These are phyloP conservation scores for Diospyros lotus DNA, from an alignment of 148 eudicot genomes.

Conservation along the genomic window DNA sequence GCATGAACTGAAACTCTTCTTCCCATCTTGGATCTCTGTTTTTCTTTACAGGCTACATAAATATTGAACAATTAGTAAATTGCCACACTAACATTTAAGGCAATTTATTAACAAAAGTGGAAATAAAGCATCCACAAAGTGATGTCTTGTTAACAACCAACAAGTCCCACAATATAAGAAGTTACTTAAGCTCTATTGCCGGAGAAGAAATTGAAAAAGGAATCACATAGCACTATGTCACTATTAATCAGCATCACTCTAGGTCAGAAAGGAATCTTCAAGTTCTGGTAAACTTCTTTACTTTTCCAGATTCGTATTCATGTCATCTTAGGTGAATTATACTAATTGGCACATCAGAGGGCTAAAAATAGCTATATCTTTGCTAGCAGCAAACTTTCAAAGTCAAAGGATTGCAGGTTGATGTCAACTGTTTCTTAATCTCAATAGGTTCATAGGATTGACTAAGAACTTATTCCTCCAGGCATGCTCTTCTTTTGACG, in stretches of 20 bases:
- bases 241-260: not conserved
- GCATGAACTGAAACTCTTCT: conserved; percentile 54
- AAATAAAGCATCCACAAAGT: not conserved
- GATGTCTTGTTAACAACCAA: not conserved
- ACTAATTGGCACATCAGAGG: not conserved
- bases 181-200: too few relatives aligned
- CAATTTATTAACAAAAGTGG: not conserved
- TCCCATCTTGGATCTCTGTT: conserved; percentile 70
- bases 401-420: not conserved
- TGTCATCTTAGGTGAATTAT: not conserved
- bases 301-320: not conserved
- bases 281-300: not conserved
- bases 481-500: not conserved
- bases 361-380: not conserved
- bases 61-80: not conserved
- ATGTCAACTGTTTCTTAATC: not conserved
- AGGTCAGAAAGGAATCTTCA: not conserved
- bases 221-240: not conserved
- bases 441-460: not conserved
- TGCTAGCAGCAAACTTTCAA: not conserved
- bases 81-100: not conserved
- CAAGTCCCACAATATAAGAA: not conserved
- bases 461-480: not conserved
- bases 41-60: conserved; percentile 48
- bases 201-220: not conserved